Evolutionary conservation across 2,329 filamentous ascomycete genomes (phyloP), one percentile per base, ranked within the genome.

Genomic region (Exserohilum turcica): DNA sequence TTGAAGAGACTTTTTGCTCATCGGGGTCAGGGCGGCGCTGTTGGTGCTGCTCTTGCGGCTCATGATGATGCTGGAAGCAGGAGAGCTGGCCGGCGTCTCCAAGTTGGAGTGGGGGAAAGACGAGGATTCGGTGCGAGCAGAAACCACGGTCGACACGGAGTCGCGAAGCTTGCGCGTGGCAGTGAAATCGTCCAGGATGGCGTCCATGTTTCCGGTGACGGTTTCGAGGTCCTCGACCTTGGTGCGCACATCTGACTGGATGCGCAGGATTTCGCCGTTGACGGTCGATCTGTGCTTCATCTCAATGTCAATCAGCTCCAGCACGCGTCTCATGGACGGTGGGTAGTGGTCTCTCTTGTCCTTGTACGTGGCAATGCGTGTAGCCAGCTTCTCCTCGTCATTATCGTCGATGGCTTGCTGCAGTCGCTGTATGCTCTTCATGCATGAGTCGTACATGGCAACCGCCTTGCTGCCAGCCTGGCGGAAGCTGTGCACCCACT

Each of bases 361-460:
- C 71, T 97, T 92, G 73, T 96, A 99, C 64, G 84, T 95, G 73
- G 96, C 92, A 36, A 96, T 86, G 74, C 92, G 93, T 10, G 87
- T 58, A 12, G 61, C 56, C 5, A 74, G 63, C 47, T 74, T 88
- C 54, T 91, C 76, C 60, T 94, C 88, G 66, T 88, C 82, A 6
- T 87, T 87, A 9, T 85, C 81, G 53, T 96, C 90, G 13, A 96
- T 80, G 3, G 86, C 87, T 68, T 96, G 91, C 58, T 84, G 86
- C 31, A 99, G 81, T 75, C 96, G 96, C 40, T 80, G 76, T 53
- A 95, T 85, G 70, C 92, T 96, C 59, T 93, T 84, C 70, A 95
- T 90, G 18, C 97, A 91, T 3, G 92, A 97, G 63, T 96, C 91
- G 70, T 91, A 93, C 92, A 99, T 96, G 78, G 96, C 96, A 63